Evolutionary conservation across 2,329 filamentous ascomycete genomes (phyloP), one percentile per base, ranked within the genome.

Genomic region (Talaromyces piceae): DNA sequence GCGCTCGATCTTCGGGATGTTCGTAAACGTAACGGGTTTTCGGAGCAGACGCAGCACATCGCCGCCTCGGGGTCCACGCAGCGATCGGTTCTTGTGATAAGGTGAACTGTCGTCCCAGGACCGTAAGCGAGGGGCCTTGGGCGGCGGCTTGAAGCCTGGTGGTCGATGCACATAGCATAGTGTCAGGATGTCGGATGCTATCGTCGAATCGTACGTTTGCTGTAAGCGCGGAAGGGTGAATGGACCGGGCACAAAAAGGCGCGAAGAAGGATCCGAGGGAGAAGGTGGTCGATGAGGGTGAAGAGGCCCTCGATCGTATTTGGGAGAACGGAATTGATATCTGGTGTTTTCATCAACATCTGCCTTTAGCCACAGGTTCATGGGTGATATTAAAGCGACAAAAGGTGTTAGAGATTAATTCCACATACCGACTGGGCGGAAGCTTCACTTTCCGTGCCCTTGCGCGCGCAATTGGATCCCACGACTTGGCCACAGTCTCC

Each of bases 241-340:
- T 2, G 93, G 93, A 0, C 93, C 93, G 0, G 93, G 91, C 23
- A 87, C 77, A 69, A 93, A 98, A 65, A 89, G 78, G 65, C 93
- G 86, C 53, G 93, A 95, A 25, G 86, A 80, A 1, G 91, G 91
- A 63, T 96, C 88, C 56, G 91, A 93, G 47, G 84, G 80, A 33
- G 83, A 79, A n/a, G 89, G 91, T 53, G 89, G 87, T 73, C 95
- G 89, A 63, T 96, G 83, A 47, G 93, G 93, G 67, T 97, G 91
- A 22, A 97, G 78, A 57, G 91, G 91, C 51, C 93, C 93, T 63
- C 91, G 88, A 70, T 95, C 84, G 79, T 91, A 98, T 74, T 91
- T 93, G 57, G 93, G 93, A 47, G 91, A 86, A 58, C 91, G 89
- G 71, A 87, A 97, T 72, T 95, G 88, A 74, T 97, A 98, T 78